Percentiles rank a stretch among this genome's conserved stretches.
These are phyloP conservation scores for Wickerhamomyces strasburgensis DNA, from an alignment of 805 yeast species.

Conservation along the genomic window DNA sequence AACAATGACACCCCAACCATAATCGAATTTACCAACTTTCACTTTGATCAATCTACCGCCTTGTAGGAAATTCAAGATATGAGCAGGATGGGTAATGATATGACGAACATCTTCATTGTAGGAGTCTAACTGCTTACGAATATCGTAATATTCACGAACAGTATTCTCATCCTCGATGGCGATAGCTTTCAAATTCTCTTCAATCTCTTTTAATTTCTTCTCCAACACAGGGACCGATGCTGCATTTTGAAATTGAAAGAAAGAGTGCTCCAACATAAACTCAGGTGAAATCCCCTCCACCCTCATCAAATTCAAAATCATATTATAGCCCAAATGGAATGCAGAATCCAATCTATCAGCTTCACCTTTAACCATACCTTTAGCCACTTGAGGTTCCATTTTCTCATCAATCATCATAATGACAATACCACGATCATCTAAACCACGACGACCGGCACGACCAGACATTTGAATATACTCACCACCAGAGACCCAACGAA, in stretches of 20 bases:
- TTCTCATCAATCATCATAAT: slow-evolving; percentile 99
- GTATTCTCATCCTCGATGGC: slow-evolving; percentile 68
- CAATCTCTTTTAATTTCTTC: slow-evolving; percentile 50
- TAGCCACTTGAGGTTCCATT: slow-evolving; percentile 99
- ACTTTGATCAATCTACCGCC: slow-evolving; percentile 82
- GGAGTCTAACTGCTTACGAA: slow-evolving; percentile 61
- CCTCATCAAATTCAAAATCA: slow-evolving; percentile 92
- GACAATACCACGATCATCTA: slow-evolving; percentile 98
- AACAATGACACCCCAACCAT: slow-evolving; percentile 96
- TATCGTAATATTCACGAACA: slow-evolving; percentile 78
- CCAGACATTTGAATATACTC: slow-evolving; percentile 99
- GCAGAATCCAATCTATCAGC: slow-evolving; percentile 98
- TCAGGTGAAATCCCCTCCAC: slow-evolving; percentile 99
- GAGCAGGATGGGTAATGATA: slow-evolving; percentile 87
- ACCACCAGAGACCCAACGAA: slow-evolving; percentile 99
- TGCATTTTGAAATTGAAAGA: slow-evolving; percentile 92
- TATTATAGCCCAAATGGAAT: slow-evolving; percentile 93
- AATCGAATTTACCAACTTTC: slow-evolving; percentile 53
- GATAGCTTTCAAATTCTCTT: slow-evolving; percentile 42
- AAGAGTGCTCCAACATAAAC: slow-evolving; percentile 90
- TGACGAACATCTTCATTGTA: slow-evolving; percentile 75
- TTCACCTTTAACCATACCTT: slow-evolving; percentile 99
- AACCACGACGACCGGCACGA: slow-evolving; percentile 99
- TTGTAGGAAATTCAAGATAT: slow-evolving; percentile 77
- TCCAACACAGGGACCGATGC: slow-evolving; percentile 86